Evolutionary conservation across 31 red algal genomes (phyloP), one percentile per base, ranked within the genome.

Genomic region (Odonthalia washingtoniensis): DNA sequence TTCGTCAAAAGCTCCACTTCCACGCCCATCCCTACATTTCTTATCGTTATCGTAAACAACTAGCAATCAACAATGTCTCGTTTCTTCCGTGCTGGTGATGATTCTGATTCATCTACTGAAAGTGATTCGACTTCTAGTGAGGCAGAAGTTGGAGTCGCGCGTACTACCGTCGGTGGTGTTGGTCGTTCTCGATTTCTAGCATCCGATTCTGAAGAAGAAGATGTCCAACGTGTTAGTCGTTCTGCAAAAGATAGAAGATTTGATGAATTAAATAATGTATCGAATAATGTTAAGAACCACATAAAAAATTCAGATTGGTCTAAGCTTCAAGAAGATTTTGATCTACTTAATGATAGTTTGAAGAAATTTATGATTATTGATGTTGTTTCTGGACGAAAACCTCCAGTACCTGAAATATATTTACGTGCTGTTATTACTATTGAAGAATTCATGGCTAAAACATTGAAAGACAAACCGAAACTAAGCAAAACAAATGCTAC

Each of bases 401-500:
- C 95, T 26, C 89, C 92, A 16, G 95, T 98, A 16, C 95, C 95
- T 26, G 87, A 90, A 53, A 65, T 93, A 5, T 97, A 93, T 60
- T 32, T 96, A 32, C 83, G 91, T 27, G 86, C 93, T 65, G 74
- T 98, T 65, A 95, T 98, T 35, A 93, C 95, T 17, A 81, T 98
- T 35, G 94, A 98, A 82, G 94, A 98, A 62, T 88, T 89, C 60
- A 45, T 98, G 16, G 61, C 78, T 2, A 69, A 86, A 40, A 90
- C 85, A 6, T 43, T 92, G 31, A 93, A 88, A n/a, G 89, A 95
- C 16, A 99, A 96, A 68, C 95, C 89, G n/a, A 94, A 95, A 61
- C 87, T 99, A 41, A 94, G 90, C 65, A 99, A 99, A 82, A 99
- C 97, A 34, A 99, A 99, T 85, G 90, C 97, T 67, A 99, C 94